These are phyloP conservation scores for Fusarium abutilonis DNA, from an alignment of 2,329 filamentous ascomycete genomes.

Conservation along the genomic window DNA sequence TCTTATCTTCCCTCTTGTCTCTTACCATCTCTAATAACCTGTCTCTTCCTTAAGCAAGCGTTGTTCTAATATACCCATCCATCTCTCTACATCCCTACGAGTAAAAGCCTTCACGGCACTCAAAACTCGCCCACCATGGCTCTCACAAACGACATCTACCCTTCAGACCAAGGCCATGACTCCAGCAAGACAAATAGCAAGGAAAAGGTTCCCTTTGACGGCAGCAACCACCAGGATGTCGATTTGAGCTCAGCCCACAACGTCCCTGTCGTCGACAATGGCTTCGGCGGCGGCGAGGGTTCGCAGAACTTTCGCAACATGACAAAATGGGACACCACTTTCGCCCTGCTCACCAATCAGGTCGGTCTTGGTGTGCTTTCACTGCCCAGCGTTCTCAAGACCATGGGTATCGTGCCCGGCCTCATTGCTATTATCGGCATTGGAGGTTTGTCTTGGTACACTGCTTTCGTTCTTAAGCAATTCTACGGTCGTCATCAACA, in stretches of 20 bases:
- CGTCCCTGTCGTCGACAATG: slow-evolving; percentile 40
- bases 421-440: slow-evolving; percentile 73
- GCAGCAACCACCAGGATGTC: slow-evolving; percentile 8
- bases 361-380: slow-evolving; percentile 65
- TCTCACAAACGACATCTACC: slow-evolving; percentile 38
- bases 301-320: slow-evolving; percentile 50
- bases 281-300: slow-evolving; percentile 45
- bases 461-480: slow-evolving; percentile 63
- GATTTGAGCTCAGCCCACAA: slow-evolving; percentile 37
- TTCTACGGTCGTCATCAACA: slow-evolving; percentile 75
- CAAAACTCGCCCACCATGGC: slow-evolving; percentile 29
- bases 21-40: slow-evolving; percentile 6
- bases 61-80: slow-evolving; percentile 6
- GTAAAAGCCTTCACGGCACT: slow-evolving; percentile 2
- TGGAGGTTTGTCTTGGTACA: slow-evolving; percentile 72
- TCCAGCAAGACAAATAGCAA: slow-evolving; percentile 44
- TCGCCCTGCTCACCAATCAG: slow-evolving; percentile 50
- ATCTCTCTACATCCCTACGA: not conserved
- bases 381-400: slow-evolving; percentile 75
- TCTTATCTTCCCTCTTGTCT: slow-evolving; percentile 1
- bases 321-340: slow-evolving; percentile 49
- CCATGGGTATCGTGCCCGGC: slow-evolving; percentile 73
- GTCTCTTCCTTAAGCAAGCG: slow-evolving; percentile 11
- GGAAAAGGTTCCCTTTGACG: slow-evolving; percentile 39
- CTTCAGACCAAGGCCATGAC: slow-evolving; percentile 42